Base-by-base conservation (phyloP, 176 grass and related monocot genomes). In the Themeda triandra region DNA sequence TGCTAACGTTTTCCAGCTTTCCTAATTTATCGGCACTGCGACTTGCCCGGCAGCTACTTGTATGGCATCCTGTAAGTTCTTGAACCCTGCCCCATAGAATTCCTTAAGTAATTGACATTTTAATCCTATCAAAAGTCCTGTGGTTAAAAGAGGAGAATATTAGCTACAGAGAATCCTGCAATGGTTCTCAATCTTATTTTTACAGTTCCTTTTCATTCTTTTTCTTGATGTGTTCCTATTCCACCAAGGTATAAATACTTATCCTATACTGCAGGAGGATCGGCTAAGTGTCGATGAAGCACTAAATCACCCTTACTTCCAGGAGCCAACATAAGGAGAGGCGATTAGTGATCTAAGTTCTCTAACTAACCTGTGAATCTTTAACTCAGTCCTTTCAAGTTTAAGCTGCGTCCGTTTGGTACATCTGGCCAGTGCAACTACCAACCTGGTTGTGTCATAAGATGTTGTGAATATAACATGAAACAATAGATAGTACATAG, bases 61-160 rank as follows among this genome's bases (percentile, higher is more conserved):
- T 95, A 51, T 98, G 96, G 96, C 91, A 95, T 90, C 92, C 91
- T 72, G 96, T 98, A 92, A 98, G 93, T 79, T 78, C 66, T 84
- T 81, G 44, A 80, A 82, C 37, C 24, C 78, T 33, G 33, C 27
- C 9, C 29, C 75, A 3, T 65, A 28, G 15, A 48, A 6, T 21
- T 49, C 7, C 18, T 73, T 21, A 63, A 63, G 19, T 72, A 45
- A 27, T 13, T 86, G 58, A 41, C 11, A 41, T 87, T 59, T 19
- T 19, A 53, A 53, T 18, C 49, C 49, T 53, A 53, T 53, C 49
- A 53, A 53, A 21, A 13, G 23, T 44, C 75, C 76, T 54, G 15
- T 13, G 31, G 32, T 71, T 58, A 29, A 19, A 68, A 32, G 24
- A 58, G 15, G 59, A 33, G 29, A 77, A 83, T 39, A 25, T 14